phyloP scores from a whole-genome alignment of 208 protist genomes.

The Tetramitus jugosus region DNA sequence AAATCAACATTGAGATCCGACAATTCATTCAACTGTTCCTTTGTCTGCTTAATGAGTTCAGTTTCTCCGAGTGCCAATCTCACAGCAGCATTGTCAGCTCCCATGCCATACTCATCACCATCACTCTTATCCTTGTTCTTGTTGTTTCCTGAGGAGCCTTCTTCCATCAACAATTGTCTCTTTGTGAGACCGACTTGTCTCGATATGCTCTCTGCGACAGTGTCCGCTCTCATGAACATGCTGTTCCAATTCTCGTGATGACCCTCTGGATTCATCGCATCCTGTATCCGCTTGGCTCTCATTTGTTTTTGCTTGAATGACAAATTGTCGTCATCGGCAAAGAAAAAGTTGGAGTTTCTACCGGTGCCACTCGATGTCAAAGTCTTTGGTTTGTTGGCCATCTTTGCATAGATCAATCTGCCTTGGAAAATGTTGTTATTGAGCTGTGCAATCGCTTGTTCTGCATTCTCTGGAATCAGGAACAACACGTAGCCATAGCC shows the following conservation, averaged over 20 bases:
- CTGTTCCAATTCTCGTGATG: conserved; percentile 61
- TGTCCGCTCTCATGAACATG: conserved; percentile 59
- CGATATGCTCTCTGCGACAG: conserved; percentile 53
- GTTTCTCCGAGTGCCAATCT: conserved; percentile 22
- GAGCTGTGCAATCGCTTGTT: conserved; percentile 38
- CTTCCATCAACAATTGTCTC: conserved; percentile 48
- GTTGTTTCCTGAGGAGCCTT: too few relatives aligned
- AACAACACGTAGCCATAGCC: conserved; percentile 60
- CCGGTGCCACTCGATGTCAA: too few relatives aligned
- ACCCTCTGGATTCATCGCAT: not conserved
- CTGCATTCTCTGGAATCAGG: conserved; percentile 52
- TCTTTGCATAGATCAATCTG: conserved; percentile 23
- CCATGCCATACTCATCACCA: too few relatives aligned
- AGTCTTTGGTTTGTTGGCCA: too few relatives aligned
- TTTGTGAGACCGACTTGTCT: conserved; percentile 47
- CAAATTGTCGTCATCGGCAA: not conserved
- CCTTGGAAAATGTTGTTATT: conserved; percentile 51
- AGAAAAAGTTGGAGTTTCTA: too few relatives aligned
- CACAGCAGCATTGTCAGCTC: conserved; percentile 6
- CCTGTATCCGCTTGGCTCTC: conserved; percentile 42
- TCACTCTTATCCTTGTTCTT: too few relatives aligned
- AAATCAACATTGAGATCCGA: not conserved
- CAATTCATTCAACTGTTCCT: not conserved
- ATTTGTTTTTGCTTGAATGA: conserved; percentile 35
- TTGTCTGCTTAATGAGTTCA: conserved; percentile 18